A percentile compares a stretch with the other conserved stretches of the same genome.
Evolutionary conservation across 129 eudicot genomes (phyloP).

Genomic region (Arctium minus): DNA sequence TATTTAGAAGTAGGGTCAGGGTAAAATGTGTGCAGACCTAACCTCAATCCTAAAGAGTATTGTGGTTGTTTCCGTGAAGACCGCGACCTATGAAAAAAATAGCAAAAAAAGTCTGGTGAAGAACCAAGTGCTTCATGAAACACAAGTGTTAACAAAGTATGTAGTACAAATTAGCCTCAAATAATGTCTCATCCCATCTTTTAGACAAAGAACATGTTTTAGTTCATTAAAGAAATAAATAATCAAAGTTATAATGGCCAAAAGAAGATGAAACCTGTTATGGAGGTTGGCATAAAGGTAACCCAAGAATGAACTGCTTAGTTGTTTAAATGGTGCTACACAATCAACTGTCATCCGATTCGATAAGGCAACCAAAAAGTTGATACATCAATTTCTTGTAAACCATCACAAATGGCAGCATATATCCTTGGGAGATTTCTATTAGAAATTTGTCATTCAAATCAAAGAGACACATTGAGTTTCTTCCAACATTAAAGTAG

Average conservation of each 20-base stretch:
- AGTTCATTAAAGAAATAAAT: not conserved
- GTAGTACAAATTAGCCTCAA: not conserved
- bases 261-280: not conserved
- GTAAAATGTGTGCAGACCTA: no score
- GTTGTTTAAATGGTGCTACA: not conserved
- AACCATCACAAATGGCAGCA: no score
- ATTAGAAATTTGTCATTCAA: no score
- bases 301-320: no score
- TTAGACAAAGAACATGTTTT: not conserved
- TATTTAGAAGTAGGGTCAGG: no score
- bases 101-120: no score
- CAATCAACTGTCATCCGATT: not conserved
- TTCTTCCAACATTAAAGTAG: not conserved
- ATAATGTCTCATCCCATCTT: not conserved
- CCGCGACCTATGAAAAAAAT: no score
- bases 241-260: not conserved
- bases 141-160: not conserved
- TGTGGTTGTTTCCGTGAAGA: no score
- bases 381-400: not conserved
- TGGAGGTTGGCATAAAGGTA: not conserved
- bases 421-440: not conserved
- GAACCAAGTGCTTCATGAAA: no score
- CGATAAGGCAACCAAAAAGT: not conserved
- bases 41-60: no score
- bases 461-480: not conserved